Evolutionary conservation across 495 filamentous ascomycete genomes (phyloP), one percentile per base, ranked within the genome.

Genomic region (Aspergillus sparsus): DNA sequence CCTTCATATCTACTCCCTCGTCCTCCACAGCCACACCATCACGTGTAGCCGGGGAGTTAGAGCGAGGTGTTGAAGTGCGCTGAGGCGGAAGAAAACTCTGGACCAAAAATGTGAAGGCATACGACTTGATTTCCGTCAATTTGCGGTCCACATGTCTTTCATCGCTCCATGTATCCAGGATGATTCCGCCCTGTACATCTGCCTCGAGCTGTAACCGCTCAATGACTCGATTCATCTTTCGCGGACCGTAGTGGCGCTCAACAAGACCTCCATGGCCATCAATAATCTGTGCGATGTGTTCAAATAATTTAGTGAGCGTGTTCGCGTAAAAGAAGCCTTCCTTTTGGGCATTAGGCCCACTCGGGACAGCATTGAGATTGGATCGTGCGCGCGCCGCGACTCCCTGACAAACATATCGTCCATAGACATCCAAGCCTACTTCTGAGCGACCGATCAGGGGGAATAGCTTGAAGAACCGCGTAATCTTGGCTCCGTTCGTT

Each of bases 401-500:
- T 9, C 94, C 93, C 70, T 93, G 87, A 67, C 94, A 98, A 39
- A 98, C 92, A 71, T 98, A 98, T 57, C 86, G 83, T 1, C 93
- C 93, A 74, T 98, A 98, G 4, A 95, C 91, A 75, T 98, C 93
- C 50, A 98, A 71, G 5, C 94, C 94, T 8, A 91, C 88, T 58
- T 97, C 89, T 2, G 88, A 88, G 66, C 91, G 86, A 27, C 91
- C 94, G 68, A 98, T 97, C 4, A 98, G 79, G 21, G 94, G 94
- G 68, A 98, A 98, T 46, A 98, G 75, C 77, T 98, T 98, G 76
- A 98, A 98, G 73, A 98, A 98, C 53, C 94, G 83, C 6, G 94
- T 97, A 47, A 98, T 89, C 69, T 87, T 89, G 21, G 88, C 85
- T 0, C 90, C 91, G 67, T 98, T 92, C 34, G 81, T 86, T 54